Evolutionary conservation across 306 rosid genomes (phyloP).

Genomic region (Corylus americana): DNA sequence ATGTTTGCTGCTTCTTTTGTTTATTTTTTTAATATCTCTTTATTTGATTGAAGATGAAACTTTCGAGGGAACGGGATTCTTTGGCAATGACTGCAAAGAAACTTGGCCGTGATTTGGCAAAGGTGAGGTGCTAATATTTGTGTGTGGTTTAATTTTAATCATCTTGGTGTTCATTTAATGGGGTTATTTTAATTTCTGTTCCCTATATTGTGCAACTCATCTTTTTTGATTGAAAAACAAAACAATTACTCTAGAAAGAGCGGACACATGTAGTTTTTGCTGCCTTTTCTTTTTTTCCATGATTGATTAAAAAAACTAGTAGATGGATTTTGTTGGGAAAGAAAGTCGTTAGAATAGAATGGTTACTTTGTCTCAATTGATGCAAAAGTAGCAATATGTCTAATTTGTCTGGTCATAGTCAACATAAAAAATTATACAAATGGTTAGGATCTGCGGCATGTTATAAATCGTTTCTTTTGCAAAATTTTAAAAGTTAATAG

Average conservation of each 20-base stretch:
- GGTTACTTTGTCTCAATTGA: too few species aligned
- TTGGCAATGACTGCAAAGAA: constrained; percentile 65
- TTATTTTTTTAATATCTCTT: constrained; percentile 1
- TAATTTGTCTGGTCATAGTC: too few species aligned
- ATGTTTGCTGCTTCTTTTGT: background rate
- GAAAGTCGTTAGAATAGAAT: too few species aligned
- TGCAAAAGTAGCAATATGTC: too few species aligned
- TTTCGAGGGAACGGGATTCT: constrained; percentile 74
- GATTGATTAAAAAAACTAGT: too few species aligned
- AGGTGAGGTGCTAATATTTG: constrained; percentile 41
- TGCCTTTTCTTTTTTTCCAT: too few species aligned
- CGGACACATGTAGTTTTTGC: background rate
- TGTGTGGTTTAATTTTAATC: background rate
- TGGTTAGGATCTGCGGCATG: too few species aligned
- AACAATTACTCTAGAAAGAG: background rate
- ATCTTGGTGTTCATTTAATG: background rate
- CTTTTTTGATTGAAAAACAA: background rate
- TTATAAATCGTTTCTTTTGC: too few species aligned
- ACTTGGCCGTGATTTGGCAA: constrained; percentile 80
- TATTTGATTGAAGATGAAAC: constrained; percentile 49
- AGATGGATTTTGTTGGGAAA: too few species aligned
- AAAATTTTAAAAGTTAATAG: too few species aligned
- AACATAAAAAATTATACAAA: too few species aligned
- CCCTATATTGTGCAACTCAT: background rate
- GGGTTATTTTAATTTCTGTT: background rate